Conservation (phyloP, 2,329 filamentous ascomycete species). For the Keithomyces neogunnii region DNA sequence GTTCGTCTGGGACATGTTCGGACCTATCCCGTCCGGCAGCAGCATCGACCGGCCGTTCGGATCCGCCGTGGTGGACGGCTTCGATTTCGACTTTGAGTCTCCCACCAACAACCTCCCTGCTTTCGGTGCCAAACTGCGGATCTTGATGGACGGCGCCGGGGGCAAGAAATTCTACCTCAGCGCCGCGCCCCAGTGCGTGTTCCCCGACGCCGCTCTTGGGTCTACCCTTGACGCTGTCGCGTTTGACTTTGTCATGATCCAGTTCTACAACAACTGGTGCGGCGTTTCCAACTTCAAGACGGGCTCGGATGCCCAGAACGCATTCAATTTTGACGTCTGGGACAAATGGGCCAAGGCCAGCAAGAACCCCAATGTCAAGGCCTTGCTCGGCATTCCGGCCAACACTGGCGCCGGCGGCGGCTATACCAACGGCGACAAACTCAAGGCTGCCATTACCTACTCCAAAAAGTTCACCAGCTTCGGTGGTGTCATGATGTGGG, state of each 20-base stretch:
- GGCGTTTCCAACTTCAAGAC: slow-evolving; percentile 43
- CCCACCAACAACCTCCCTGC: slow-evolving; percentile 48
- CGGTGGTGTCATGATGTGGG: slow-evolving; percentile 64
- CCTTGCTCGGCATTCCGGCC: slow-evolving; percentile 54
- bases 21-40: slow-evolving; percentile 38
- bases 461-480: slow-evolving; percentile 49
- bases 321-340: slow-evolving; percentile 57
- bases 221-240: slow-evolving; percentile 46
- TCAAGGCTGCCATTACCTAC: slow-evolving; percentile 44
- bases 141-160: slow-evolving; percentile 41
- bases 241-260: slow-evolving; percentile 54
- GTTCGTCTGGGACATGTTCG: slow-evolving; percentile 63
- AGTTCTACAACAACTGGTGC: slow-evolving; percentile 65
- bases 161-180: slow-evolving; percentile 54
- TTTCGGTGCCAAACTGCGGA: slow-evolving; percentile 51
- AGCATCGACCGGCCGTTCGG: slow-evolving; percentile 43
- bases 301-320: slow-evolving; percentile 34
- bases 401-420: slow-evolving; percentile 45
- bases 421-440: slow-evolving; percentile 37
- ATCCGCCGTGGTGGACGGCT: slow-evolving; percentile 57
- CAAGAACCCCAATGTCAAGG: slow-evolving; percentile 52
- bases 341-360: slow-evolving; percentile 52
- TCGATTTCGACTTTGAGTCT: slow-evolving; percentile 69
- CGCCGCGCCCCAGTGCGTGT: slow-evolving; percentile 60
- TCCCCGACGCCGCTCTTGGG: slow-evolving; percentile 52